Percentiles rank a stretch among this genome's conserved stretches.
Conservation (phyloP, 257 asterid species). For the Solanum tarapatanum region DNA sequence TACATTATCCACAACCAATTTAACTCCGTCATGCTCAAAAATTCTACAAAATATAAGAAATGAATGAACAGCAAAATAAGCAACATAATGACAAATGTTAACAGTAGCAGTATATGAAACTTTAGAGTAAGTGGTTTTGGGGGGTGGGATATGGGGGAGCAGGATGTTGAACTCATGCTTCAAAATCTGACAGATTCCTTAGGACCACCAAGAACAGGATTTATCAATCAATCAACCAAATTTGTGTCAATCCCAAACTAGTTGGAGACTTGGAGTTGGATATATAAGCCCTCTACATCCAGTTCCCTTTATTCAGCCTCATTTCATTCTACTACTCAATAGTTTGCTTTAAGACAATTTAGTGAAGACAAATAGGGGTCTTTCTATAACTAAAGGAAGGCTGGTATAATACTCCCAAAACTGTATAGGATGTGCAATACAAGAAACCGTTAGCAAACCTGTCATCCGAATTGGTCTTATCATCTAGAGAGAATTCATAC, state of each 20-base stretch:
- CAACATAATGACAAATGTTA: not conserved
- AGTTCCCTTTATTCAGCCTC: not conserved
- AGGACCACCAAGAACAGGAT: not conserved
- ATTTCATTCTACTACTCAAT: not conserved
- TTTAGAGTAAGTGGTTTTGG: not conserved
- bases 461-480: slow-evolving; percentile 63
- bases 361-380: not conserved
- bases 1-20: slow-evolving; percentile 76
- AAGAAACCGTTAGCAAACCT: slow-evolving; percentile 29
- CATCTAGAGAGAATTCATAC: slow-evolving; percentile 74
- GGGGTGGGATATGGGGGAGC: not conserved
- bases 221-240: not conserved
- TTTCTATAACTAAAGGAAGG: not conserved
- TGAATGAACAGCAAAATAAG: not conserved
- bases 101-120: not conserved
- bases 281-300: not conserved
- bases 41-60: slow-evolving; percentile 29
- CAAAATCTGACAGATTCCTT: not conserved
- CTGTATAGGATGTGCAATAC: not conserved
- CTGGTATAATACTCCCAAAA: not conserved
- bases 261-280: not conserved
- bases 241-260: not conserved
- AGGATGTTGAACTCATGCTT: not conserved
- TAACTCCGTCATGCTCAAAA: slow-evolving; percentile 85
- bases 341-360: not conserved